Percentiles rank a stretch among this genome's conserved stretches.
phyloP scores from a whole-genome alignment of 176 grass and related monocot genomes.

The Oryza nivara region DNA sequence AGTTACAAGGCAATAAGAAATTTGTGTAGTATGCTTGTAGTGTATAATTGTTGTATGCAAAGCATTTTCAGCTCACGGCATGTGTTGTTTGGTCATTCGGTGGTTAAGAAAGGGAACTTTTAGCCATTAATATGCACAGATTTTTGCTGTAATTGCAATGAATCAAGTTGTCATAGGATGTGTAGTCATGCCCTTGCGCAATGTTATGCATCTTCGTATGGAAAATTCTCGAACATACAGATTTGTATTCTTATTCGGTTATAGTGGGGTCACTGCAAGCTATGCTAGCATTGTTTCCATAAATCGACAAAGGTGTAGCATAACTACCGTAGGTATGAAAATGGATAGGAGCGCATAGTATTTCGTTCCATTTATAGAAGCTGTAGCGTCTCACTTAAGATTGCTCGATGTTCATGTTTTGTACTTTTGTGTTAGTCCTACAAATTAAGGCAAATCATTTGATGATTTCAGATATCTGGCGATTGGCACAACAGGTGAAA shows the following conservation, averaged over 20 bases:
- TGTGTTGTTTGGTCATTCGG: not conserved
- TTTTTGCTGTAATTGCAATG: not conserved
- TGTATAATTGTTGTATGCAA: not conserved
- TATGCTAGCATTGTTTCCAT: slow-evolving; percentile 9
- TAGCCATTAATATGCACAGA: not conserved
- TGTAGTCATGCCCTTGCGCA: not conserved
- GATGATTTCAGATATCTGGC: slow-evolving; percentile 90
- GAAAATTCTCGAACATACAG: not conserved
- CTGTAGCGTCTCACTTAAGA: not conserved
- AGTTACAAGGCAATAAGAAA: not conserved
- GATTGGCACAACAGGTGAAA: slow-evolving; percentile 87
- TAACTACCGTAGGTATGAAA: not conserved
- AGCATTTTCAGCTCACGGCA: not conserved
- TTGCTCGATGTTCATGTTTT: not conserved
- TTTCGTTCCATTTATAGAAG: not conserved
- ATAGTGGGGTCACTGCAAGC: not conserved
- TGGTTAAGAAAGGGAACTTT: not conserved
- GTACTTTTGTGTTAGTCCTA: slow-evolving; percentile 24
- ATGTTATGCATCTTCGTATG: not conserved
- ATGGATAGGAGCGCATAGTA: not conserved
- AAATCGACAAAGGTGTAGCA: not conserved
- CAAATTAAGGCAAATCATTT: slow-evolving; percentile 17
- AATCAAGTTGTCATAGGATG: not conserved
- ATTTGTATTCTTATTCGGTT: slow-evolving; percentile 2
- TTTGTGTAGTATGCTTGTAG: not conserved